Evolutionary conservation across 495 filamentous ascomycete species (phyloP).

Genomic region (Xylaria curta): DNA sequence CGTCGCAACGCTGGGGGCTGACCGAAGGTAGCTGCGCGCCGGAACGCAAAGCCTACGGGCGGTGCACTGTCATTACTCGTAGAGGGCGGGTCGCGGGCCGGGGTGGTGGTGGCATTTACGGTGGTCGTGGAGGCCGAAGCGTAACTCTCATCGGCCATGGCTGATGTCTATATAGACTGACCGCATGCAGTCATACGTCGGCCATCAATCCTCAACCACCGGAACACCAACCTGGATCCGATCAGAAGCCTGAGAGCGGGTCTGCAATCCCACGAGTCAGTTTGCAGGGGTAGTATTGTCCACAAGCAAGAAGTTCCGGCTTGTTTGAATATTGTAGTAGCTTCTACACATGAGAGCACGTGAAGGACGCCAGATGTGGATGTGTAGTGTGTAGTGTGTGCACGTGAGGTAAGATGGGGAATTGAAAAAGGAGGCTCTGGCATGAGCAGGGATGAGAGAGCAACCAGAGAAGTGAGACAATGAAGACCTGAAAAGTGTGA

Average conservation of each 20-base stretch:
- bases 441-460: constrained; percentile 12
- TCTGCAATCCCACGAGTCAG: neutral
- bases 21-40: constrained; percentile 45
- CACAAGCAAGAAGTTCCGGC: neutral
- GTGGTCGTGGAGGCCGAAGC: constrained; percentile 32
- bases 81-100: neutral
- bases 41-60: constrained; percentile 37
- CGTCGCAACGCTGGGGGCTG: constrained; percentile 37
- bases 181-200: constrained; percentile 27
- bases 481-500: neutral
- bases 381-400: neutral
- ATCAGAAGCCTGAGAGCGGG: neutral
- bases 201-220: neutral
- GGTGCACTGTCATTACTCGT: constrained; percentile 15
- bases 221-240: neutral
- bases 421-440: constrained; percentile 3
- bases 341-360: constrained; percentile 12
- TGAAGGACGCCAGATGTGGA: neutral
- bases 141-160: constrained; percentile 38
- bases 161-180: constrained; percentile 18
- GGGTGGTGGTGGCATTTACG: constrained; percentile 21
- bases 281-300: neutral
- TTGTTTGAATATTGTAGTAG: neutral
- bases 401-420: neutral
- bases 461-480: neutral